Evolutionary conservation across 1,284 basidiomycete genomes (phyloP).

Genomic region (Sporisorium graminicola): DNA sequence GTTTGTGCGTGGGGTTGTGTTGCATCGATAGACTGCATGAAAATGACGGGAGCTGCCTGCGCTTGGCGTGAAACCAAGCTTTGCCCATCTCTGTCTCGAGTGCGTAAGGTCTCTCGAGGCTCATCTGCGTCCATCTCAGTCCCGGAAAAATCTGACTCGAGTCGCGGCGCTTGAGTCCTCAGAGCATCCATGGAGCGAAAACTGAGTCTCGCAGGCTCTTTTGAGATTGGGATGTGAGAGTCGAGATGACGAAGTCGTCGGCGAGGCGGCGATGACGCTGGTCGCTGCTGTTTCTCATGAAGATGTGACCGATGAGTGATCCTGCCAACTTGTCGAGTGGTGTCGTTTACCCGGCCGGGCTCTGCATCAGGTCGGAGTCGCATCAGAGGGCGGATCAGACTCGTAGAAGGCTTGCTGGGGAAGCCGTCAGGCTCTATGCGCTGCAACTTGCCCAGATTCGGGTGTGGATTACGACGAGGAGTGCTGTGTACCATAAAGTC

Average conservation of each 20-base stretch:
- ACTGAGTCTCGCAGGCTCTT: neutral
- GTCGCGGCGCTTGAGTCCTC: neutral
- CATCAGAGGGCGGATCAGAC: neutral
- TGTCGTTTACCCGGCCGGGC: too few species aligned
- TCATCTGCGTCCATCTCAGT: neutral
- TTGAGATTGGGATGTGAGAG: neutral
- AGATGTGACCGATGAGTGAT: neutral
- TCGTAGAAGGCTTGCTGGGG: neutral
- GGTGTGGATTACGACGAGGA: neutral
- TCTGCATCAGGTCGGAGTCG: neutral
- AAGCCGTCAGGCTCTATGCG: neutral
- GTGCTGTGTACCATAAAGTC: conserved; percentile 15
- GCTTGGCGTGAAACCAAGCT: neutral
- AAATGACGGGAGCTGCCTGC: neutral
- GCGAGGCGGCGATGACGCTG: neutral
- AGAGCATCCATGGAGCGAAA: neutral
- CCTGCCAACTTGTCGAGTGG: too few species aligned
- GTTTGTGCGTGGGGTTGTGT: neutral
- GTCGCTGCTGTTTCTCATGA: neutral
- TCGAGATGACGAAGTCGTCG: neutral
- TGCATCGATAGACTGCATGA: neutral
- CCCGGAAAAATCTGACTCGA: neutral
- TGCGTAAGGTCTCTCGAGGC: neutral
- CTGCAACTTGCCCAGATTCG: conserved; percentile 3
- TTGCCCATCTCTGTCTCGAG: neutral